Base-by-base conservation (phyloP, 495 filamentous ascomycete genomes). In the Ramalina intermedia region DNA sequence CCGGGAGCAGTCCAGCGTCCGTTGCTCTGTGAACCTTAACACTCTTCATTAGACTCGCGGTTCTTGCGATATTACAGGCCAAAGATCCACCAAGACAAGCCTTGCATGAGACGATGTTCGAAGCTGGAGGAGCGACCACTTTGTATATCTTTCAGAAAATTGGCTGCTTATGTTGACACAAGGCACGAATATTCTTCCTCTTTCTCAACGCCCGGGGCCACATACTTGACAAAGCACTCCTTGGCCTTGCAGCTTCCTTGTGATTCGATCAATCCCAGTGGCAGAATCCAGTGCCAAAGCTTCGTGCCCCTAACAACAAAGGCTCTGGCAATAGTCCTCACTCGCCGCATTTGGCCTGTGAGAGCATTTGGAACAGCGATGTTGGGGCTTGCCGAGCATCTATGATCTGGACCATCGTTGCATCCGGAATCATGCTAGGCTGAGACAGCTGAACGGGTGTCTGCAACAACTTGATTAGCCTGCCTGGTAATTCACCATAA, bases 401-500 rank as follows among this genome's bases (percentile, higher is more conserved):
- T 39, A 7, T 41, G 39, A 35, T 17, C 44, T 47, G 44, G 41
- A 21, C 24, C 40, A 37, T 17, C n/a, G 12, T 36, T 40, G 49
- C 38, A 51, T 51, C 49, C 49, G 49, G 41, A 51, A 51, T 23
- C 21, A 26, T n/a, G 45, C 42, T 26, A 24, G 21, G 43, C 44
- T 47, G 20, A 27, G 42, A 20, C 35, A 39, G 24, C 50, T 21
- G 23, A 17, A 52, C 43, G 50, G 50, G 24, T 52, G 43, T 48
- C 36, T 36, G 50, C 50, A 48, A 52, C 21, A 48, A 44, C 44
- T 48, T 52, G 20, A 36, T 37, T 41, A 18, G 24, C 37, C 26
- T 23, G 20, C 42, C 44, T 39, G 43, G n/a, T 16, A 12, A n/a
- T 37, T 41, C 26, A 39, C 24, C 44, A 36, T 29, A 17, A 47